phyloP scores from a whole-genome alignment of 768 basidiomycete species.

The Favolaschia claudopus region DNA sequence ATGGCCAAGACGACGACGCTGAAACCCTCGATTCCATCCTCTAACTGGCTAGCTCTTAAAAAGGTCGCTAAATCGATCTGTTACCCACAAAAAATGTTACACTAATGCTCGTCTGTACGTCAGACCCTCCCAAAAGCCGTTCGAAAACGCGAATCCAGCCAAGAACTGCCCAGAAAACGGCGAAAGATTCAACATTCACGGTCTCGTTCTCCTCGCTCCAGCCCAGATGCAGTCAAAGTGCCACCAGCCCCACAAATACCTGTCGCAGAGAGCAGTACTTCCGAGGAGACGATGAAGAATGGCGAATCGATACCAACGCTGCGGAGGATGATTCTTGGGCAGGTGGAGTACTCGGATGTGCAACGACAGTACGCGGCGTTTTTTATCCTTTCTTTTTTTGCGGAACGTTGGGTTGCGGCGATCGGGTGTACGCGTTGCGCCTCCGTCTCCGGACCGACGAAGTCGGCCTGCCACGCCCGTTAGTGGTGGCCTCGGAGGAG shows the following conservation, averaged over 20 bases:
- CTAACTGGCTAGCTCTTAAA: slow-evolving; percentile 67
- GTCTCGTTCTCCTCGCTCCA: slow-evolving; percentile 21
- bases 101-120: background rate
- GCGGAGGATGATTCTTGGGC: slow-evolving; percentile 62
- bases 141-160: slow-evolving; percentile 12
- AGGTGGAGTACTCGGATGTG: slow-evolving; percentile 45
- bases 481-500: too few species aligned
- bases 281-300: slow-evolving; percentile 43
- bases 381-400: background rate
- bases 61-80: slow-evolving; percentile 46
- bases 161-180: slow-evolving; percentile 33
- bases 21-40: slow-evolving; percentile 46
- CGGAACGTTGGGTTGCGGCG: slow-evolving; percentile 4
- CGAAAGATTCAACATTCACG: slow-evolving; percentile 35
- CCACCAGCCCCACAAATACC: background rate
- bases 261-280: background rate
- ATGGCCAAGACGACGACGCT: too few species aligned
- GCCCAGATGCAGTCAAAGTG: slow-evolving; percentile 19
- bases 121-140: slow-evolving; percentile 11
- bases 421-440: too few species aligned
- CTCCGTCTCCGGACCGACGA: too few species aligned
- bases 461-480: too few species aligned
- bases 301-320: slow-evolving; percentile 57
- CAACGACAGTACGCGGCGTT: slow-evolving; percentile 53
- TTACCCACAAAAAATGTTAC: background rate